phyloP scores from a whole-genome alignment of 2,329 filamentous ascomycete species.

The Monosporascus sp. region DNA sequence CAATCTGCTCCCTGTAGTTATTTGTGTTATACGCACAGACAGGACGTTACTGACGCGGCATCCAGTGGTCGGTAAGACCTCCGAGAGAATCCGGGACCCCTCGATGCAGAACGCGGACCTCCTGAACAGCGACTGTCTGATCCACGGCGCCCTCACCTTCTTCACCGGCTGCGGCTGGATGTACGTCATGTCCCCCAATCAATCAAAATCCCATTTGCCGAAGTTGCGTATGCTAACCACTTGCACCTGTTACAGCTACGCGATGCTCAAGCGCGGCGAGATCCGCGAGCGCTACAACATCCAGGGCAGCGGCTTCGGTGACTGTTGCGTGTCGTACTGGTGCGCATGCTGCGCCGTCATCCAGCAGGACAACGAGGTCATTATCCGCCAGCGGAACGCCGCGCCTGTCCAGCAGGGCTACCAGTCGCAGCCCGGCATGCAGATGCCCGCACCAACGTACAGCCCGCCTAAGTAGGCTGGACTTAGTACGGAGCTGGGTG shows the following conservation, averaged over 20 bases:
- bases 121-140: slow-evolving; percentile 25
- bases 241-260: slow-evolving; percentile 32
- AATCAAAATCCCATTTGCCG: background rate
- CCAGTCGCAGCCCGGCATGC: slow-evolving; percentile 26
- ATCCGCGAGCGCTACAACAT: slow-evolving; percentile 41
- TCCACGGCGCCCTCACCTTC: slow-evolving; percentile 18
- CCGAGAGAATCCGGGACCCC: slow-evolving; percentile 26
- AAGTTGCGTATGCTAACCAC: slow-evolving; percentile 3
- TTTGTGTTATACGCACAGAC: background rate
- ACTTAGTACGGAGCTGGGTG: too few relatives aligned
- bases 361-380: slow-evolving; percentile 42
- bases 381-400: slow-evolving; percentile 17
- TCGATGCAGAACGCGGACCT: slow-evolving; percentile 21
- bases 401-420: slow-evolving; percentile 24
- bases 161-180: slow-evolving; percentile 26
- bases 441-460: slow-evolving; percentile 19
- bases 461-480: slow-evolving; percentile 6
- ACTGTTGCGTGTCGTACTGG: slow-evolving; percentile 39
- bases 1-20: background rate
- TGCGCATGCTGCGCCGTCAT: slow-evolving; percentile 42
- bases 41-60: background rate
- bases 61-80: slow-evolving; percentile 27
- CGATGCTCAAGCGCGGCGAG: slow-evolving; percentile 37
- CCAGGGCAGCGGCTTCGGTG: slow-evolving; percentile 34
- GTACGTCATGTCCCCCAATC: slow-evolving; percentile 14